A percentile compares a stretch with the other conserved stretches of the same genome.
Conservation (phyloP, 768 basidiomycete species). For the Russula sp. region DNA sequence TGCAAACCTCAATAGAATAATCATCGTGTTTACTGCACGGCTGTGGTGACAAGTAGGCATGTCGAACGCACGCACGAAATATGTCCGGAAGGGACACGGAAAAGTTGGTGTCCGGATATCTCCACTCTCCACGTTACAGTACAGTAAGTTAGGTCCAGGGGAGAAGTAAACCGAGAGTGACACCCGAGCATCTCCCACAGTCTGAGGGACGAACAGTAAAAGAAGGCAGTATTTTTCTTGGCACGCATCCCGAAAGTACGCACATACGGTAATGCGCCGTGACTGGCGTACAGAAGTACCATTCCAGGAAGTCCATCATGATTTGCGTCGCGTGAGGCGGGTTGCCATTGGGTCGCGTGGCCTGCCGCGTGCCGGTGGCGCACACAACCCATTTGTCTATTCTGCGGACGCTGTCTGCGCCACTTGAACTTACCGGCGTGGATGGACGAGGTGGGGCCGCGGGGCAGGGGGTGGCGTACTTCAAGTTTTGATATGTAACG, state of each 20-base stretch:
- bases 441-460: too few species aligned
- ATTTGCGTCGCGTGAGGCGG: not conserved
- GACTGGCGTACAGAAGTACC: not conserved
- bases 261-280: not conserved
- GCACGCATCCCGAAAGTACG: not conserved
- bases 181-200: too few species aligned
- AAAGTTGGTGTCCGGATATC: too few species aligned
- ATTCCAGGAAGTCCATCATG: not conserved
- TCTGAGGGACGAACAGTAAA: too few species aligned
- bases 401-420: not conserved
- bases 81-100: too few species aligned
- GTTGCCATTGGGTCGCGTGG: not conserved
- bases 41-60: too few species aligned
- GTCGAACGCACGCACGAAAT: too few species aligned
- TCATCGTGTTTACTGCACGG: too few species aligned
- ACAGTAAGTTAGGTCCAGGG: too few species aligned
- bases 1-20: too few species aligned
- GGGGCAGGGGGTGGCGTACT: constrained; percentile 1
- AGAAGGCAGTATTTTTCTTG: not conserved
- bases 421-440: not conserved
- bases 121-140: too few species aligned
- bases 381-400: not conserved
- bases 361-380: not conserved
- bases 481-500: not conserved
- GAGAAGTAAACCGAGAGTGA: too few species aligned